phyloP scores from a whole-genome alignment of 768 basidiomycete genomes.

The Termitomyces heimii region DNA sequence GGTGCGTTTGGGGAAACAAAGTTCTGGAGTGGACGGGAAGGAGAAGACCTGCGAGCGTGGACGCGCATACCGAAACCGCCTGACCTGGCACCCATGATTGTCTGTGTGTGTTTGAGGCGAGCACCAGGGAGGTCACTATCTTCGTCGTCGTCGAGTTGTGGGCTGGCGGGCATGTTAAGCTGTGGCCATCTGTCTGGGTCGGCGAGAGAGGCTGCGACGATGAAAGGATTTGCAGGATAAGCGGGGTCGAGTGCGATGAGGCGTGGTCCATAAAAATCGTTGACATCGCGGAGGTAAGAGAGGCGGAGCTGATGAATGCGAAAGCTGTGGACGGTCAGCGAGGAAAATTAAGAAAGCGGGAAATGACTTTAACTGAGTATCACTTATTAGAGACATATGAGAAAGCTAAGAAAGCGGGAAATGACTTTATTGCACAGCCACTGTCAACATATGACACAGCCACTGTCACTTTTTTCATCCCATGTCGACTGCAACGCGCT shows the following conservation, averaged over 20 bases:
- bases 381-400: too few species aligned
- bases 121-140: conserved; percentile 41
- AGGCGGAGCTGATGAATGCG: conserved; percentile 83
- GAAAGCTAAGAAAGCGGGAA: too few species aligned
- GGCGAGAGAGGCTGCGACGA: conserved; percentile 72
- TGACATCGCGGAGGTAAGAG: conserved; percentile 81
- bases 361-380: too few species aligned
- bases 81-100: conserved; percentile 74
- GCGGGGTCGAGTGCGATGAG: conserved; percentile 76
- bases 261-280: conserved; percentile 79
- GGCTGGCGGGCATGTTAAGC: conserved; percentile 63
- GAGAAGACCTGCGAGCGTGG: conserved; percentile 52
- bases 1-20: conserved; percentile 26
- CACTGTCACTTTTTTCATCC: too few species aligned
- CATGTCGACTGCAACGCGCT: conserved; percentile 28
- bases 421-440: too few species aligned
- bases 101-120: conserved; percentile 77
- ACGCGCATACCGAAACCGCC: conserved; percentile 79
- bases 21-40: conserved; percentile 32
- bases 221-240: conserved; percentile 78
- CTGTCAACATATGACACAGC: too few species aligned
- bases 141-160: conserved; percentile 70
- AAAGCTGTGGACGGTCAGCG: conserved; percentile 29
- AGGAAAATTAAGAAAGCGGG: too few species aligned
- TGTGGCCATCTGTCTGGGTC: conserved; percentile 85